Evolutionary conservation across 108 stramenopile species (phyloP).

Genomic region (Aureococcus anophagefferens): DNA sequence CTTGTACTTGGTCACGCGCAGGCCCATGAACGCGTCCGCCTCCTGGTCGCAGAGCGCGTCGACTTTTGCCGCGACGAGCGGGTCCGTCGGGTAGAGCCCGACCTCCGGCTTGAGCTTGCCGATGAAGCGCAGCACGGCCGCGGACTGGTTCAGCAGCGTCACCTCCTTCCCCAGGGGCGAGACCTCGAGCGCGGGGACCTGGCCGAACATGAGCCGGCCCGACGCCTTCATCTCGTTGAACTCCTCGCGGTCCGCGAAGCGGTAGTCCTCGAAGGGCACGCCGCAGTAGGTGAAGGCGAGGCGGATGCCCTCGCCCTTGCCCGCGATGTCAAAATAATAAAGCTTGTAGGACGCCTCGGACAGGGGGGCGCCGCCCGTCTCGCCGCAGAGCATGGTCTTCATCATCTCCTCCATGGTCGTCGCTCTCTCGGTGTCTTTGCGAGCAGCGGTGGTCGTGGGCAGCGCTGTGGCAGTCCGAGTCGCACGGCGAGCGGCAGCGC

Average conservation of each 20-base stretch:
- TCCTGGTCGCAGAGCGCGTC: conserved; percentile 4
- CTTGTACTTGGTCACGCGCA: conserved; percentile 4
- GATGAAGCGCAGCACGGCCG: background rate
- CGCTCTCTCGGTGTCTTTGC: no score
- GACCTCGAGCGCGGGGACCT: conserved; percentile 2
- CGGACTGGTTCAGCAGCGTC: background rate
- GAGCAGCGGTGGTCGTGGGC: no score
- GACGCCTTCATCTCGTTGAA: background rate
- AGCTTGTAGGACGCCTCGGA: no score
- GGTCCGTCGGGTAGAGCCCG: background rate
- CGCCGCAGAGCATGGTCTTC: no score
- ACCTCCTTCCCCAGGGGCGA: background rate
- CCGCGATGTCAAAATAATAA: background rate
- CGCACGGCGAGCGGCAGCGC: no score
- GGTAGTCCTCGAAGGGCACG: conserved; percentile 7
- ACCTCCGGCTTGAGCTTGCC: background rate
- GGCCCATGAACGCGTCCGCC: background rate
- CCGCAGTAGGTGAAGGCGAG: background rate
- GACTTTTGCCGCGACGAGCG: background rate
- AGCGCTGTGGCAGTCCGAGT: no score
- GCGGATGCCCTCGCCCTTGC: background rate
- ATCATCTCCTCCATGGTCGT: no score
- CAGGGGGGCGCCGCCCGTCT: no score
- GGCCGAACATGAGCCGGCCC: conserved; percentile 12
- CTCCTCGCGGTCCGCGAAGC: background rate